Evolutionary conservation across 805 yeast species (phyloP).

Genomic region (Candida sithepensis): DNA sequence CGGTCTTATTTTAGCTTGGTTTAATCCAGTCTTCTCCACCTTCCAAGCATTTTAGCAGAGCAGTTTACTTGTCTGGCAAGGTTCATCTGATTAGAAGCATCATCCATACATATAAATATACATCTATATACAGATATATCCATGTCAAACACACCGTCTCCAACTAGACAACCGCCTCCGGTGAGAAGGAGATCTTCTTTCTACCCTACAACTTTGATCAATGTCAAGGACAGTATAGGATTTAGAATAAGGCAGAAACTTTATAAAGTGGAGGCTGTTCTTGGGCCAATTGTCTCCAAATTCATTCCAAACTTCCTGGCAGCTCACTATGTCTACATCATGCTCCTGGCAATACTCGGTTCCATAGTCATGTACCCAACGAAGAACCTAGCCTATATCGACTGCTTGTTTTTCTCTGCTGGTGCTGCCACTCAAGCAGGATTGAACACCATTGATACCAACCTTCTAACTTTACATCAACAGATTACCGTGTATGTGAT

Average conservation of each 20-base stretch:
- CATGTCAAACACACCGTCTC: neutral
- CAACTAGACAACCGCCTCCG: neutral
- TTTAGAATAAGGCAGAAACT: conserved; percentile 34
- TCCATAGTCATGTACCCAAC: conserved; percentile 78
- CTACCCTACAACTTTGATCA: conserved; percentile 4
- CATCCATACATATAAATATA: no score
- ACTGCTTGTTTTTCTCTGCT: conserved; percentile 69
- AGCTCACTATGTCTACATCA: conserved; percentile 73
- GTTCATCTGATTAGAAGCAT: no score
- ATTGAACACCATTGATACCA: conserved; percentile 71
- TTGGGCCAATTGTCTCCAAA: conserved; percentile 40
- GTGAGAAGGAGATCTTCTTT: conserved; percentile 9
- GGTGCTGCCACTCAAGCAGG: conserved; percentile 93
- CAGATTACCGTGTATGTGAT: conserved; percentile 68
- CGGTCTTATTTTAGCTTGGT: no score
- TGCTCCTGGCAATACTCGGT: conserved; percentile 54
- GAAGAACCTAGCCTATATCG: conserved; percentile 65
- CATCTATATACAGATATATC: no score
- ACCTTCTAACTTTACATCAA: conserved; percentile 66
- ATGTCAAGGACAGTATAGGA: conserved; percentile 24
- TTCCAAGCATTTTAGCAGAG: no score
- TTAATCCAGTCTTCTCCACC: no score
- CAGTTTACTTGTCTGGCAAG: no score
- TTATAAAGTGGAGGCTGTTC: conserved; percentile 31
- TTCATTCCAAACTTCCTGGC: conserved; percentile 53